Conservation (phyloP, 805 yeast genomes). For the Yueomyces sp. region DNA sequence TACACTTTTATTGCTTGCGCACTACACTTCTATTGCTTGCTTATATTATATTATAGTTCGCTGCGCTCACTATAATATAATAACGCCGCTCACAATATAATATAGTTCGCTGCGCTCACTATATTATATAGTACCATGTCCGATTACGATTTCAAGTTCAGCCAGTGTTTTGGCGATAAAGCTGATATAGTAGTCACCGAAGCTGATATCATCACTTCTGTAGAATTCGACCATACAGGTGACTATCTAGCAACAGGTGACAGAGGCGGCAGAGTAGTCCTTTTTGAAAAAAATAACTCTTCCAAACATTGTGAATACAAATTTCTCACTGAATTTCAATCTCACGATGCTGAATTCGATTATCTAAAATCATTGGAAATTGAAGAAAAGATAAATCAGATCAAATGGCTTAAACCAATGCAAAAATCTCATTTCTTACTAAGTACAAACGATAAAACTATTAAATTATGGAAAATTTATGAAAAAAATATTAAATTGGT, state of each 20-base stretch:
- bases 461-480: constrained; percentile 91
- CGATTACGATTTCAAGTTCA: constrained; percentile 46
- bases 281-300: constrained; percentile 77
- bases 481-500: constrained; percentile 88
- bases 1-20: too few relatives aligned
- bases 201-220: constrained; percentile 94
- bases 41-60: too few relatives aligned
- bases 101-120: too few relatives aligned
- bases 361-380: constrained; percentile 90
- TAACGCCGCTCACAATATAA: too few relatives aligned
- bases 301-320: constrained; percentile 79
- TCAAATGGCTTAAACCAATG: constrained; percentile 85
- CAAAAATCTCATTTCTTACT: constrained; percentile 84
- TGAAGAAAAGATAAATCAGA: constrained; percentile 95
- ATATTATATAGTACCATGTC: too few relatives aligned
- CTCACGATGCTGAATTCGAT: constrained; percentile 98
- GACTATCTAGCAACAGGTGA: constrained; percentile 96
- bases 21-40: too few relatives aligned
- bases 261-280: constrained; percentile 93
- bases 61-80: too few relatives aligned
- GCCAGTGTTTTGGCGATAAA: constrained; percentile 98
- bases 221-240: constrained; percentile 91
- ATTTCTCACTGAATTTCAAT: constrained; percentile 92
- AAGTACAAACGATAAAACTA: constrained; percentile 95
- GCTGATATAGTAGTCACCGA: constrained; percentile 95